phyloP scores from a whole-genome alignment of 2,329 filamentous ascomycete genomes.

The Cladophialophora psammophila region DNA sequence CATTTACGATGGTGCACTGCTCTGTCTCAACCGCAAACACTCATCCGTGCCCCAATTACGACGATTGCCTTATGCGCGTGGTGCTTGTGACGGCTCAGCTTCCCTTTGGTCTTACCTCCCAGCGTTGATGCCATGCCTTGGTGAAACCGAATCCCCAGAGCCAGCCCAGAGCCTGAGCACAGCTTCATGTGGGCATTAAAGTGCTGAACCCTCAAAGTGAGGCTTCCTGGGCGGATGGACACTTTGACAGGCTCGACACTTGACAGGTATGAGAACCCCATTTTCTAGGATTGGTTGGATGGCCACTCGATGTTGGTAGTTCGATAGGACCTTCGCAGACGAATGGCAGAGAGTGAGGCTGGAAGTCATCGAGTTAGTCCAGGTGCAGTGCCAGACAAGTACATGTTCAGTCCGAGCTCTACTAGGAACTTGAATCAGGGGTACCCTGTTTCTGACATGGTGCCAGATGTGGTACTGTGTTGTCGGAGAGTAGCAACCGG shows the following conservation, averaged over 20 bases:
- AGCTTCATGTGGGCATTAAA: not conserved
- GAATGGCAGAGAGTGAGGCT: slow-evolving; percentile 15
- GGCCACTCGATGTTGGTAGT: not conserved
- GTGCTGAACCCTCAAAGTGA: not conserved
- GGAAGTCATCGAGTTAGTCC: not conserved
- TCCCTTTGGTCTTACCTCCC: not conserved
- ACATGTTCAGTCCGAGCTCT: not conserved
- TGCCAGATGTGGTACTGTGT: not conserved
- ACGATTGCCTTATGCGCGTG: not conserved
- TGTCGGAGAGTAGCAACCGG: not conserved
- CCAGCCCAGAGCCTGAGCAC: not conserved
- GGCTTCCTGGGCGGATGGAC: not conserved
- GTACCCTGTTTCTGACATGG: not conserved
- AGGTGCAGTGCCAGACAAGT: not conserved
- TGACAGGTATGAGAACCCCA: not conserved
- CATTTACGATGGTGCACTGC: not conserved
- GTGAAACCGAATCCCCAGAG: not conserved
- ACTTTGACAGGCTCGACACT: not conserved
- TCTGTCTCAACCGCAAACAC: not conserved
- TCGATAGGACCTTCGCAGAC: not conserved
- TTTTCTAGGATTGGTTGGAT: not conserved
- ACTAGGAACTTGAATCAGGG: not conserved
- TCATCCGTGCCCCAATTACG: not conserved
- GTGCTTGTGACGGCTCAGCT: not conserved
- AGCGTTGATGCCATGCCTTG: not conserved